phyloP scores from a whole-genome alignment of 2,329 filamentous ascomycete species.

The Claviceps humidiphila region DNA sequence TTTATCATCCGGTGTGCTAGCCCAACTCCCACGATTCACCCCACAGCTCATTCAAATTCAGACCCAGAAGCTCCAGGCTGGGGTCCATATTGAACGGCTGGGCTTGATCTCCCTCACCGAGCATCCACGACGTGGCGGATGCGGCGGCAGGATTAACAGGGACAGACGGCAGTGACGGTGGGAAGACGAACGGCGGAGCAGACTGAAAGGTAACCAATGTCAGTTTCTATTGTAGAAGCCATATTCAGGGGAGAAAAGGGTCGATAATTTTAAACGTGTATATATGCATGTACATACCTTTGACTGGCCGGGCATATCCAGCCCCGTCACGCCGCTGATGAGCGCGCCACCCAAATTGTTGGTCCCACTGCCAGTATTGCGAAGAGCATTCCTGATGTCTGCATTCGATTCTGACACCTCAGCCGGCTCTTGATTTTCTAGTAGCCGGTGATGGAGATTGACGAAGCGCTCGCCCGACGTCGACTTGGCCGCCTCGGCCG shows the following conservation, averaged over 20 bases:
- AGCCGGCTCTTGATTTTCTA: conserved; percentile 39
- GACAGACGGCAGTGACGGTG: conserved; percentile 21
- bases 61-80: conserved; percentile 38
- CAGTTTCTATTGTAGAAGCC: conserved; percentile 9
- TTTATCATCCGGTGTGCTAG: conserved; percentile 7
- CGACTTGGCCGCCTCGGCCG: conserved; percentile 42
- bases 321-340: conserved; percentile 9
- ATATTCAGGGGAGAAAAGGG: not conserved
- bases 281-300: conserved; percentile 19
- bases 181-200: conserved; percentile 27
- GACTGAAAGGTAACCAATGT: conserved; percentile 22
- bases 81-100: conserved; percentile 38
- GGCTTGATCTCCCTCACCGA: conserved; percentile 18
- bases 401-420: conserved; percentile 15
- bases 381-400: not conserved
- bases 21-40: conserved; percentile 34
- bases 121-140: conserved; percentile 21
- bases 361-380: not conserved
- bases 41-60: conserved; percentile 43
- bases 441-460: conserved; percentile 42
- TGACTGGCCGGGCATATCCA: conserved; percentile 23
- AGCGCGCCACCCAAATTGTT: conserved; percentile 12
- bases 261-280: no score
- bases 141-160: conserved; percentile 20
- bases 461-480: conserved; percentile 47